phyloP scores from a whole-genome alignment of 192 early-diverging fungal species.

The Coemansia biformis region DNA sequence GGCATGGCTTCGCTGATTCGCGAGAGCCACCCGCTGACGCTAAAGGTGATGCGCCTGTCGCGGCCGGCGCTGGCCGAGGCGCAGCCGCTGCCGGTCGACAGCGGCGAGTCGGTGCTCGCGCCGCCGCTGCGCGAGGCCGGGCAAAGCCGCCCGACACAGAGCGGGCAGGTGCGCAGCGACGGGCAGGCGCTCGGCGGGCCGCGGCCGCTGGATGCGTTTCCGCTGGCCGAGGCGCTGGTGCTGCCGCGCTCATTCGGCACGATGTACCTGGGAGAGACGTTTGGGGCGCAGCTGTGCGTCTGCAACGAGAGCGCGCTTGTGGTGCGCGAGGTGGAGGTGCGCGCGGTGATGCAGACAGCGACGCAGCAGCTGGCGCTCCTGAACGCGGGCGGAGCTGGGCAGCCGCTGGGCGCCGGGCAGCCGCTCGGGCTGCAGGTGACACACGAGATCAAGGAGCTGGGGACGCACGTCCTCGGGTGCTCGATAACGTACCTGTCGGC shows the following conservation, averaged over 20 bases:
- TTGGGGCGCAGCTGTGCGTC: slow-evolving; percentile 77
- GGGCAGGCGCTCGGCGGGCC: slow-evolving; percentile 26
- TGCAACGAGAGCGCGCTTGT: slow-evolving; percentile 72
- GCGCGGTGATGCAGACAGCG: slow-evolving; percentile 81
- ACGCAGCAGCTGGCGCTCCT: slow-evolving; percentile 72
- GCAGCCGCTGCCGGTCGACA: slow-evolving; percentile 44
- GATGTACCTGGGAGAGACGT: slow-evolving; percentile 93
- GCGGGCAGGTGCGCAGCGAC: slow-evolving; percentile 34
- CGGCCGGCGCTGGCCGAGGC: slow-evolving; percentile 61
- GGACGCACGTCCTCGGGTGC: slow-evolving; percentile 86
- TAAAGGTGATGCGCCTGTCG: slow-evolving; percentile 91
- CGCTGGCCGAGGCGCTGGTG: slow-evolving; percentile 63
- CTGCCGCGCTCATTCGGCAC: slow-evolving; percentile 84
- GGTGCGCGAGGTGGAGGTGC: slow-evolving; percentile 69
- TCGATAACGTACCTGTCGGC: slow-evolving; percentile 71
- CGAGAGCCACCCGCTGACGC: slow-evolving; percentile 66
- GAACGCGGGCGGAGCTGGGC: slow-evolving; percentile 45
- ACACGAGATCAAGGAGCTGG: slow-evolving; percentile 96
- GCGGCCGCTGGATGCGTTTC: slow-evolving; percentile 55
- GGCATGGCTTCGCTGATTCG: slow-evolving; percentile 42
- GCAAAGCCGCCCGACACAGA: slow-evolving; percentile 46
- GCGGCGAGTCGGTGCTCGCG: slow-evolving; percentile 23
- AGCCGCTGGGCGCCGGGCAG: slow-evolving; percentile 60
- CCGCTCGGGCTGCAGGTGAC: slow-evolving; percentile 70
- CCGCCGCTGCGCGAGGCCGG: slow-evolving; percentile 33